Evolutionary conservation across 345 rosid genomes (phyloP), one percentile per base, ranked within the genome.

Genomic region (Cardamine occulta): DNA sequence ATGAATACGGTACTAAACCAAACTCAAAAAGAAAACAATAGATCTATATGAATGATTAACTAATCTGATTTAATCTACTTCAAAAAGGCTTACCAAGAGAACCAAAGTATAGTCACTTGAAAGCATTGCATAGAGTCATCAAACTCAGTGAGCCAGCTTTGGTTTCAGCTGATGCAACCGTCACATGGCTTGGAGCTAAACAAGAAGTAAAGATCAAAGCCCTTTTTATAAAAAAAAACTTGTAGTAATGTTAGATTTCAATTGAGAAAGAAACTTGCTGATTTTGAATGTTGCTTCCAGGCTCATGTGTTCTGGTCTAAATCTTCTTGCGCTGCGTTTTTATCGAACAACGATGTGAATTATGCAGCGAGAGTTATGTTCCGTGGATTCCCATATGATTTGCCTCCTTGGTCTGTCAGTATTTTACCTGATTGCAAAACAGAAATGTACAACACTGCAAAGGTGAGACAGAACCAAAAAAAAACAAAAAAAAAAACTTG

Each of bases 371-470:
- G 78, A 60, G 96, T 93, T 42, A 79, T 80, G 19, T 93, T 85
- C 35, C 76, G 86, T 45, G 85, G 85, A 42, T 68, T 67, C 76
- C 90, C 83, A 64, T 89, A 88, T 68, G 86, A 86, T 57, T 81
- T 93, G 59, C 98, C 93, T 49, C 86, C 96, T 42, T 93, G 98
- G 98, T 93, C 98, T 4, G 67, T 93, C 71, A 93, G 98, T 86
- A 84, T 93, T 44, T 90, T 93, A 28, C 97, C 96, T 60, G 96
- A 89, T 73, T 93, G 98, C 87, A 88, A 91, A 82, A 91, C 84
- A 12, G 85, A 78, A 11, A 80, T 53, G 8, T 89, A 83, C 83
- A 93, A 93, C 89, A 91, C 98, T 29, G 98, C 97, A 65, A 78
- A 76, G 91, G 98, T 89, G 68, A 81, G 66, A 40, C 51, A 62